phyloP scores from a whole-genome alignment of 1,284 basidiomycete species.

The Thelephora terrestris region DNA sequence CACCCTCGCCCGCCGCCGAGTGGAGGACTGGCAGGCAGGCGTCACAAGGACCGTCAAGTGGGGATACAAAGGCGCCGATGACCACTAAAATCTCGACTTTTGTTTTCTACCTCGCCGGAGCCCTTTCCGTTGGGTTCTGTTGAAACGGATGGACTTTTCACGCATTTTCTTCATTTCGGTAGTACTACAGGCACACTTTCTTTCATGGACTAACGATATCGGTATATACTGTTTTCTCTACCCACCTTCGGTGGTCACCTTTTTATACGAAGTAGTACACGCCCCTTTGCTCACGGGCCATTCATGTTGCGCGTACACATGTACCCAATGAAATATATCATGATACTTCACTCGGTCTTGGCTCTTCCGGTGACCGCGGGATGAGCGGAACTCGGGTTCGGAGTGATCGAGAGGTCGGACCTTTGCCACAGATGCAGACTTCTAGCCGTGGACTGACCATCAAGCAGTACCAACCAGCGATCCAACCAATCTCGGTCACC shows the following conservation, averaged over 20 bases:
- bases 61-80: constrained; percentile 34
- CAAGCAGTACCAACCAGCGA: constrained; percentile 1
- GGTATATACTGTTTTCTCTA: neutral
- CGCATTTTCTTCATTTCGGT: too few relatives aligned
- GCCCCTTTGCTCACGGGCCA: too few relatives aligned
- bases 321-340: too few relatives aligned
- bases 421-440: too few relatives aligned
- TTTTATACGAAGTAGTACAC: too few relatives aligned
- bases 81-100: constrained; percentile 14
- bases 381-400: too few relatives aligned
- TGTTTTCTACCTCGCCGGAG: neutral
- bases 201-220: neutral
- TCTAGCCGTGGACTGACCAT: neutral
- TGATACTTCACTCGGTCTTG: too few relatives aligned
- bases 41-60: constrained; percentile 41
- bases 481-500: neutral
- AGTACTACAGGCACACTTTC: neutral
- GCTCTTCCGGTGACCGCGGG: too few relatives aligned
- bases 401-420: too few relatives aligned
- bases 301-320: too few relatives aligned
- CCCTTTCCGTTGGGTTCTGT: neutral
- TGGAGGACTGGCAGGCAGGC: constrained; percentile 54
- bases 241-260: too few relatives aligned
- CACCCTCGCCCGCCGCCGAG: constrained; percentile 47
- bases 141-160: neutral